Percentiles rank a stretch among this genome's conserved stretches.
Conservation (phyloP, 169 alveolate species). For the Plasmodium yoelii region DNA sequence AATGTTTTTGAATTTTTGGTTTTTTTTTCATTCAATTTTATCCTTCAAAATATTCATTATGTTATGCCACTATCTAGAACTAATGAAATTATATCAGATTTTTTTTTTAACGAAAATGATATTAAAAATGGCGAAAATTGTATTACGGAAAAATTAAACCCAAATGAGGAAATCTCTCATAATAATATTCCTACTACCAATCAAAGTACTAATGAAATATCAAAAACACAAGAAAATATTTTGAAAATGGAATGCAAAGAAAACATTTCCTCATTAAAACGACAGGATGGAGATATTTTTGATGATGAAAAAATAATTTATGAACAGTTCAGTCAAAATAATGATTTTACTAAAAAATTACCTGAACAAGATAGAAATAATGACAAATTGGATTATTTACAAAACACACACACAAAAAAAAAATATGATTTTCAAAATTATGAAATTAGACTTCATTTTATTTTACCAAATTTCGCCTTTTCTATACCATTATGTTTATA, state of each 20-base stretch:
- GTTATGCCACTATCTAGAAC: conserved; percentile 12
- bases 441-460: conserved; percentile 54
- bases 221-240: not conserved
- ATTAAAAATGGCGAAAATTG: not conserved
- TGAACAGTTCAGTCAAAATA: not conserved
- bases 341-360: not conserved
- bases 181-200: not conserved
- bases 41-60: conserved; percentile 33
- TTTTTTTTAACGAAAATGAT: not conserved
- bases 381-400: not conserved
- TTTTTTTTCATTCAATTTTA: conserved; percentile 55
- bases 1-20: conserved; percentile 26
- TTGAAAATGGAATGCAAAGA: not conserved
- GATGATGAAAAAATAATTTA: not conserved
- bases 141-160: no score
- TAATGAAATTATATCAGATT: not conserved
- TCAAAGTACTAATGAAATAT: not conserved
- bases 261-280: not conserved
- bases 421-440: conserved; percentile 7
- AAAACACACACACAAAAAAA: not conserved
- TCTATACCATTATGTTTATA: conserved; percentile 36
- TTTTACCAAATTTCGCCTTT: conserved; percentile 64
- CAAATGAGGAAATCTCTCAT: not conserved
- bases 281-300: not conserved
- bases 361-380: not conserved